phyloP scores from a whole-genome alignment of 2,329 filamentous ascomycete genomes.

The Chaetomium sp. region DNA sequence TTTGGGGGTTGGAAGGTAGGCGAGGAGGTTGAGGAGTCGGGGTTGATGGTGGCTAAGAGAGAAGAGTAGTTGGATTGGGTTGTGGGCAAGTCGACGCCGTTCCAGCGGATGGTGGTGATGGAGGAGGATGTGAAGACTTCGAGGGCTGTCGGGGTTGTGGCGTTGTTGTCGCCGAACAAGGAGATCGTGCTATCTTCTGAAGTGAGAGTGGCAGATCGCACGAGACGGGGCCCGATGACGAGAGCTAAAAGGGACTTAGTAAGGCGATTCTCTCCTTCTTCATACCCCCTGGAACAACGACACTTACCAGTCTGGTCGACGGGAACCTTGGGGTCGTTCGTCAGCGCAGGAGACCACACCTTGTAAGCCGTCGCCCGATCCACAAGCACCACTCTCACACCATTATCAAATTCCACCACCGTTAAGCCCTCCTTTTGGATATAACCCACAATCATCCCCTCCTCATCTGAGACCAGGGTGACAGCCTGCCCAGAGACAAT shows the following conservation, averaged over 20 bases:
- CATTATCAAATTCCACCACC: slow-evolving; percentile 1
- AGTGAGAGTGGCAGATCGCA: slow-evolving; percentile 1
- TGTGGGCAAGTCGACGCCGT: background rate
- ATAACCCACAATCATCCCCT: background rate
- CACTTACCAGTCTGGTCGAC: slow-evolving; percentile 1
- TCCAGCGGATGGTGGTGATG: slow-evolving; percentile 3
- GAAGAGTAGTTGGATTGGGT: slow-evolving; percentile 4
- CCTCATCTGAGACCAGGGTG: background rate
- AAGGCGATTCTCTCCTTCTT: background rate
- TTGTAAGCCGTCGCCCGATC: slow-evolving; percentile 3
- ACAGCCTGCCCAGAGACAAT: background rate
- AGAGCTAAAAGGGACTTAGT: background rate
- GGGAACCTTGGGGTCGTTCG: slow-evolving; percentile 2
- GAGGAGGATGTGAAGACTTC: slow-evolving; percentile 3
- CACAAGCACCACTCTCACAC: background rate
- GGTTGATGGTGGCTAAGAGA: slow-evolving; percentile 1
- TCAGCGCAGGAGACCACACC: slow-evolving; percentile 2
- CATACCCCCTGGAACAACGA: no score
- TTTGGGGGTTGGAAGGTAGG: background rate
- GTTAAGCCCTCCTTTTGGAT: background rate
- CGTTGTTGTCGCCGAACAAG: slow-evolving; percentile 1
- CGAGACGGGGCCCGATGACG: slow-evolving; percentile 1
- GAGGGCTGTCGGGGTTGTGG: background rate
- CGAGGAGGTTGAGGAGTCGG: background rate
- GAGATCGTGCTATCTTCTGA: background rate